These are phyloP conservation scores for Sporothrix pallida DNA, from an alignment of 2,329 filamentous ascomycete species.

Conservation along the genomic window DNA sequence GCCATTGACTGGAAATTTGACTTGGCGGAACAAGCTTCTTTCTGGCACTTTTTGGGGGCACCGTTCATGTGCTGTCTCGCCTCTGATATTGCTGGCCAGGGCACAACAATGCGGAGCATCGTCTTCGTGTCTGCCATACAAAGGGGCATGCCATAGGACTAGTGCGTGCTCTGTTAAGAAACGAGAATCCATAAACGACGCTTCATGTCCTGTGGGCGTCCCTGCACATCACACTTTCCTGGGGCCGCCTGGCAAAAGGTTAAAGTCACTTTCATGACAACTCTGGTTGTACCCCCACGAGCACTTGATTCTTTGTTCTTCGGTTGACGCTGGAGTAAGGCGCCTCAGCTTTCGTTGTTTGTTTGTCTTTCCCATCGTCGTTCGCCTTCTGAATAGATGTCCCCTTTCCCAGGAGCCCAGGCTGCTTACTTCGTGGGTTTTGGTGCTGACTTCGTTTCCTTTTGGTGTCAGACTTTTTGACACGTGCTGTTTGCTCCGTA, in stretches of 20 bases:
- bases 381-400: background rate
- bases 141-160: background rate
- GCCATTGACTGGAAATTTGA: constrained; percentile 19
- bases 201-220: constrained; percentile 9
- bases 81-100: background rate
- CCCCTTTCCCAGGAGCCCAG: background rate
- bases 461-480: background rate
- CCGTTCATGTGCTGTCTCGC: background rate
- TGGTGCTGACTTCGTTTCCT: background rate
- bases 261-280: constrained; percentile 2
- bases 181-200: constrained; percentile 1
- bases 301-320: too few species aligned
- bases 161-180: background rate
- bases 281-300: background rate
- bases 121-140: background rate
- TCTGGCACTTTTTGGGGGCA: background rate
- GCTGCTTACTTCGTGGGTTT: background rate
- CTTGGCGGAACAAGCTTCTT: constrained; percentile 15
- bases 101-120: background rate
- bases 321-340: too few species aligned
- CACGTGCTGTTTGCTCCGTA: constrained; percentile 22
- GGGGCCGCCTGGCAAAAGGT: constrained; percentile 9
- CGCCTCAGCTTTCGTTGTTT: too few species aligned
- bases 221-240: constrained; percentile 29
- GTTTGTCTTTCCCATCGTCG: background rate